Evolutionary conservation across 2,329 filamentous ascomycete genomes (phyloP).

Genomic region (Sporothrix pseudoabietina): DNA sequence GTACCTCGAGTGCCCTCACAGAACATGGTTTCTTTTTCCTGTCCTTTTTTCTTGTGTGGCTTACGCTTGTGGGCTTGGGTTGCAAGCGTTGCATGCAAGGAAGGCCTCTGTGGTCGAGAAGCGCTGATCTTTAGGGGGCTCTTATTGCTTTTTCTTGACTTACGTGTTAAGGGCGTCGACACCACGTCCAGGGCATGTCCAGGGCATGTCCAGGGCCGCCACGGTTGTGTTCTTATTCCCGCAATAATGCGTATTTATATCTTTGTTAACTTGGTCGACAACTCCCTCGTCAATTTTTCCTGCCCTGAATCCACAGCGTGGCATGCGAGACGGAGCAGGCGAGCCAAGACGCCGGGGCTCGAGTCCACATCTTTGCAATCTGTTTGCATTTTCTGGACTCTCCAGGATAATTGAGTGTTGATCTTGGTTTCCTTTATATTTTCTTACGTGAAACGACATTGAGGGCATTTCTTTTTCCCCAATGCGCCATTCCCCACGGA

Average conservation of each 20-base stretch:
- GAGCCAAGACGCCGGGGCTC: constrained; percentile 2
- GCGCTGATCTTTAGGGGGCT: constrained; percentile 16
- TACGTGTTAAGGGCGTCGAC: not conserved
- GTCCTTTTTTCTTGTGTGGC: not conserved
- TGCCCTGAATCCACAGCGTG: not conserved
- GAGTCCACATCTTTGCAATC: not conserved
- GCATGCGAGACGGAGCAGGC: not conserved
- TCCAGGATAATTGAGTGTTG: constrained; percentile 2
- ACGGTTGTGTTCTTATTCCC: not conserved
- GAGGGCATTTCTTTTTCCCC: not conserved
- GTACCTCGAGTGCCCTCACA: too few species aligned
- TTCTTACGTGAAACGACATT: not conserved
- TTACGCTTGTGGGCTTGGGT: not conserved
- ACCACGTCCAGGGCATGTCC: not conserved
- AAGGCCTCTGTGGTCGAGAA: not conserved
- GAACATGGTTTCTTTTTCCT: too few species aligned
- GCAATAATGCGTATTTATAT: not conserved
- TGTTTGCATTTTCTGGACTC: not conserved
- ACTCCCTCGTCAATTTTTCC: not conserved
- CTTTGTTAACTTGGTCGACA: not conserved
- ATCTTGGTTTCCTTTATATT: not conserved
- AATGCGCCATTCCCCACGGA: not conserved
- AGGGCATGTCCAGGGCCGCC: not conserved
- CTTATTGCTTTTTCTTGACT: not conserved
- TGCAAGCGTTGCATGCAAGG: constrained; percentile 1